These are phyloP conservation scores for Glonium stellatum DNA, from an alignment of 495 filamentous ascomycete species.

Conservation along the genomic window DNA sequence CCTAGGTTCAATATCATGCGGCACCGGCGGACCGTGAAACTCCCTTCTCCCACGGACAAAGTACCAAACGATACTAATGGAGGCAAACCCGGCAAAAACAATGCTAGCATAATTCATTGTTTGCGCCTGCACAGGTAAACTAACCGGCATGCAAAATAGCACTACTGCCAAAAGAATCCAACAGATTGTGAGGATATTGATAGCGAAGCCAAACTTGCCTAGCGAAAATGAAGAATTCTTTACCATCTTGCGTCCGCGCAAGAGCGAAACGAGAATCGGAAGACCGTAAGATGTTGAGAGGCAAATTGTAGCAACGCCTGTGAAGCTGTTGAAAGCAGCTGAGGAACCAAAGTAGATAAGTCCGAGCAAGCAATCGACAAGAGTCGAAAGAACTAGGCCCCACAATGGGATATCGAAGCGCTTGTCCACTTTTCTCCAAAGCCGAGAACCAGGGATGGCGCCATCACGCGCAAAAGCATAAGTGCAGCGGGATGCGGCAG, in stretches of 20 bases:
- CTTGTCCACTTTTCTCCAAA: slow-evolving; percentile 56
- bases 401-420: slow-evolving; percentile 51
- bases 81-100: slow-evolving; percentile 35
- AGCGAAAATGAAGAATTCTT: slow-evolving; percentile 45
- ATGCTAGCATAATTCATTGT: slow-evolving; percentile 35
- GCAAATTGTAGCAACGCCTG: slow-evolving; percentile 59
- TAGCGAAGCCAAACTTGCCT: slow-evolving; percentile 46
- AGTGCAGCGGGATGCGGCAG: slow-evolving; percentile 52
- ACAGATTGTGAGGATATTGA: slow-evolving; percentile 44
- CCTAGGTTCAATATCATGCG: slow-evolving; percentile 25
- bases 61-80: slow-evolving; percentile 33
- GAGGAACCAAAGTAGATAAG: slow-evolving; percentile 58
- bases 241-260: slow-evolving; percentile 45
- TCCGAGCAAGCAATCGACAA: slow-evolving; percentile 50
- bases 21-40: slow-evolving; percentile 34
- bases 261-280: slow-evolving; percentile 54
- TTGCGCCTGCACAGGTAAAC: slow-evolving; percentile 42
- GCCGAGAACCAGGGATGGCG: slow-evolving; percentile 59
- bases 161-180: slow-evolving; percentile 49
- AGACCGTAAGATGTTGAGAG: slow-evolving; percentile 56
- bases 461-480: slow-evolving; percentile 58
- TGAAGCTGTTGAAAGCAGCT: slow-evolving; percentile 60
- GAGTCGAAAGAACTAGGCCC: slow-evolving; percentile 51
- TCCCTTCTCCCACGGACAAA: slow-evolving; percentile 33
- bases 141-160: slow-evolving; percentile 52